A percentile compares a stretch with the other conserved stretches of the same genome.
These are phyloP conservation scores for Ballota nigra DNA, from an alignment of 257 asterid genomes.

Conservation along the genomic window DNA sequence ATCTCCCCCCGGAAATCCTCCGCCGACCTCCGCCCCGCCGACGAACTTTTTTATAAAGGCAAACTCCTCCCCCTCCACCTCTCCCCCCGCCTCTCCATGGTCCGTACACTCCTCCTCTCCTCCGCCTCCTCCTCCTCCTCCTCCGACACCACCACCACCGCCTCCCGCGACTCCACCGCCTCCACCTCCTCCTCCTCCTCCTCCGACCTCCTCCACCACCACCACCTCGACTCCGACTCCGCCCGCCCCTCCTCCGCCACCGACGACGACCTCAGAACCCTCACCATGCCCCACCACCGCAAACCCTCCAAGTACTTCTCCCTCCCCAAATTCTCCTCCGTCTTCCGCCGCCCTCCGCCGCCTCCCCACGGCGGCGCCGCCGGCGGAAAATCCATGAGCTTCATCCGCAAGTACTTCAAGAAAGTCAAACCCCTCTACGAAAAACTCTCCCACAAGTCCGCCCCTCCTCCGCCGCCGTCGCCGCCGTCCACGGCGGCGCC, in stretches of 20 bases:
- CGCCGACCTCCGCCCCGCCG: slow-evolving; percentile 76
- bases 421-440: slow-evolving; percentile 80
- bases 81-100: slow-evolving; percentile 84
- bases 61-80: slow-evolving; percentile 89
- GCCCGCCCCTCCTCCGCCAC: slow-evolving; percentile 74
- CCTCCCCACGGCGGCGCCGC: slow-evolving; percentile 23
- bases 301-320: slow-evolving; percentile 54
- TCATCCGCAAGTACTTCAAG: slow-evolving; percentile 61
- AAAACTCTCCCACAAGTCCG: slow-evolving; percentile 55
- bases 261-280: slow-evolving; percentile 50
- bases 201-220: slow-evolving; percentile 54
- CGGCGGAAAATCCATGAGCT: slow-evolving; percentile 57
- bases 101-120: slow-evolving; percentile 69
- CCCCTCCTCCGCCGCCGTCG: neutral
- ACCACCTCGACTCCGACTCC: slow-evolving; percentile 74
- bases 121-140: slow-evolving; percentile 76
- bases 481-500: slow-evolving; percentile 1
- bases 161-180: slow-evolving; percentile 75
- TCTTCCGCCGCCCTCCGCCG: slow-evolving; percentile 44
- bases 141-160: slow-evolving; percentile 74
- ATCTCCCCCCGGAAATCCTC: slow-evolving; percentile 66
- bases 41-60: slow-evolving; percentile 93
- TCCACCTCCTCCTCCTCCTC: slow-evolving; percentile 70
- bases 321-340: slow-evolving; percentile 71
- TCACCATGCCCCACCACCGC: neutral